These are phyloP conservation scores for Panicum miliaceum DNA, from an alignment of 176 grass and related monocot species.

Conservation along the genomic window DNA sequence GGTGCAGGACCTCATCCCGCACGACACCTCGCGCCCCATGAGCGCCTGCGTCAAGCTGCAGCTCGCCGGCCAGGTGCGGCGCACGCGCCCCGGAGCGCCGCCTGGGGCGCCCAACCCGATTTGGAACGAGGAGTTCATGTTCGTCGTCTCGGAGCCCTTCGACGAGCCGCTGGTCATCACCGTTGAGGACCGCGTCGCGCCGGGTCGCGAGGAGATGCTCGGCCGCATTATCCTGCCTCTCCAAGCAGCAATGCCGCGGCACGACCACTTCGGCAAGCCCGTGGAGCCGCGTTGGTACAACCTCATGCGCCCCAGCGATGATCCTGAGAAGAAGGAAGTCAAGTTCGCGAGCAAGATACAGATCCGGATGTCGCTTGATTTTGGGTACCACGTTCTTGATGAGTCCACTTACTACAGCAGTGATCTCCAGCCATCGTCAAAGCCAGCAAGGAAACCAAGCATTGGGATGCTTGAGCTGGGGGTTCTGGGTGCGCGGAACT, in stretches of 20 bases:
- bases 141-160: constrained; percentile 84
- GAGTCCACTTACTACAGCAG: constrained; percentile 97
- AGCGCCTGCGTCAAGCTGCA: constrained; percentile 63
- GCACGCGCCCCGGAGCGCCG: constrained; percentile 59
- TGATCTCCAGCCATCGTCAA: constrained; percentile 81
- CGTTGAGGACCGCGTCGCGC: constrained; percentile 80
- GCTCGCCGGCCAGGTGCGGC: constrained; percentile 69
- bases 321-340: constrained; percentile 70
- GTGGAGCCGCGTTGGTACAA: constrained; percentile 76
- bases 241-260: constrained; percentile 41
- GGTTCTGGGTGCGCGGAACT: constrained; percentile 72
- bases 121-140: constrained; percentile 96
- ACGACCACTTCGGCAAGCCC: constrained; percentile 78
- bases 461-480: constrained; percentile 90
- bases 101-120: constrained; percentile 63
- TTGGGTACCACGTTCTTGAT: constrained; percentile 91
- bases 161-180: constrained; percentile 81
- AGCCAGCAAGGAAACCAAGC: constrained; percentile 68
- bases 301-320: constrained; percentile 59
- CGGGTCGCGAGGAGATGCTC: constrained; percentile 70
- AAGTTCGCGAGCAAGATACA: constrained; percentile 92
- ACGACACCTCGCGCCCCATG: constrained; percentile 67
- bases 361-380: constrained; percentile 73
- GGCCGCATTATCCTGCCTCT: constrained; percentile 68
- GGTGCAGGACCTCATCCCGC: constrained; percentile 82